Percentiles rank a stretch among this genome's conserved stretches.
phyloP scores from a whole-genome alignment of 352 stramenopile species.

The Globisporangium sylvaticum region DNA sequence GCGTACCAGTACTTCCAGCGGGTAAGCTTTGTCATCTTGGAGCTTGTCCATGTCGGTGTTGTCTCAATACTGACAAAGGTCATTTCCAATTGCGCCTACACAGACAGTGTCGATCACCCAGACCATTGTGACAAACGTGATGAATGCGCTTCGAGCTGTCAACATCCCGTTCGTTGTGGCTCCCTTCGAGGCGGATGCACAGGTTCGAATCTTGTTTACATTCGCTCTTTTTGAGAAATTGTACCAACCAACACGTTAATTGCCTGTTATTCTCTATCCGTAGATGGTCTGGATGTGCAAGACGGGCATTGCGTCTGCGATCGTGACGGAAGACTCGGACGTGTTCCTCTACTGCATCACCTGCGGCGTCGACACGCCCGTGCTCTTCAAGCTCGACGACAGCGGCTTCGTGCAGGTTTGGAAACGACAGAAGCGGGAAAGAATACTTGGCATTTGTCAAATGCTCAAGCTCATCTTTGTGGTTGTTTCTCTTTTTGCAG shows the following conservation, averaged over 20 bases:
- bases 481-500: constrained; percentile 14
- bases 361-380: constrained; percentile 37
- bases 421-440: background rate
- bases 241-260: background rate
- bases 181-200: constrained; percentile 70
- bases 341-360: constrained; percentile 75
- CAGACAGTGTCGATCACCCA: constrained; percentile 68
- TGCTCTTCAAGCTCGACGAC: constrained; percentile 75
- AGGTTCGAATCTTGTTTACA: constrained; percentile 18
- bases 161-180: constrained; percentile 61
- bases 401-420: constrained; percentile 49
- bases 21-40: constrained; percentile 10
- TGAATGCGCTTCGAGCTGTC: constrained; percentile 40
- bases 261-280: background rate
- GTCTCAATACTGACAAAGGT: background rate
- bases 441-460: background rate
- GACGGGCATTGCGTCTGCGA: constrained; percentile 41
- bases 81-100: background rate
- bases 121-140: constrained; percentile 53
- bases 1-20: constrained; percentile 58
- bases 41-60: background rate
- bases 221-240: background rate
- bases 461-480: background rate
- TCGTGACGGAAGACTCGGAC: constrained; percentile 82
- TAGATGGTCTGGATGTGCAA: constrained; percentile 85